Evolutionary conservation across 345 rosid species (phyloP).

Genomic region (Pugionium dolabratum): DNA sequence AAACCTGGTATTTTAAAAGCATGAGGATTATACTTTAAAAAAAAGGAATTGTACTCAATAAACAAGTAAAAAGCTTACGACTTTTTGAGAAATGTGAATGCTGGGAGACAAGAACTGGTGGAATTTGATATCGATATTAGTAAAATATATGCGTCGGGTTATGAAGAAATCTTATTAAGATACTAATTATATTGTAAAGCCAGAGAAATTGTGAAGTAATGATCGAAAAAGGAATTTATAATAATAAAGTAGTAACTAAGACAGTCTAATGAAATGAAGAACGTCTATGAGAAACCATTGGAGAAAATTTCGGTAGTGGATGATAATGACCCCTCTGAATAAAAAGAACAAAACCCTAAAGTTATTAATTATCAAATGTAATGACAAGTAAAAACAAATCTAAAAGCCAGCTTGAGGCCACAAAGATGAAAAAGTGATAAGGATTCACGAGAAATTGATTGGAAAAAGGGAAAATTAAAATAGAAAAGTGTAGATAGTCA

Average conservation of each 20-base stretch:
- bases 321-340: slow-evolving; percentile 37
- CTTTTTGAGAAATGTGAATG: slow-evolving; percentile 31
- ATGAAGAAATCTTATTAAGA: slow-evolving; percentile 19
- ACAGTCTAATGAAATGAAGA: too few relatives aligned
- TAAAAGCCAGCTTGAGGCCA: slow-evolving; percentile 43
- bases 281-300: too few relatives aligned
- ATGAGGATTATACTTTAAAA: too few relatives aligned
- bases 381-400: slow-evolving; percentile 41
- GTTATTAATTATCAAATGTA: neutral
- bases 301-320: too few relatives aligned
- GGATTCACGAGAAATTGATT: slow-evolving; percentile 32
- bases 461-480: neutral
- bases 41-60: too few relatives aligned
- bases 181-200: slow-evolving; percentile 12
- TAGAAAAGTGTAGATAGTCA: slow-evolving; percentile 33
- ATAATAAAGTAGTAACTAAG: too few relatives aligned
- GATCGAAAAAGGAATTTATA: too few relatives aligned
- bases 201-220: slow-evolving; percentile 26
- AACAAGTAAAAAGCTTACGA: too few relatives aligned
- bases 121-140: slow-evolving; percentile 28
- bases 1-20: too few relatives aligned
- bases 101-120: slow-evolving; percentile 37
- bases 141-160: slow-evolving; percentile 25
- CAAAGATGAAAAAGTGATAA: slow-evolving; percentile 24
- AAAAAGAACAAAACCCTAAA: slow-evolving; percentile 27